Evolutionary conservation across 805 yeast species (phyloP).

Genomic region (Cephaloascus albidus): DNA sequence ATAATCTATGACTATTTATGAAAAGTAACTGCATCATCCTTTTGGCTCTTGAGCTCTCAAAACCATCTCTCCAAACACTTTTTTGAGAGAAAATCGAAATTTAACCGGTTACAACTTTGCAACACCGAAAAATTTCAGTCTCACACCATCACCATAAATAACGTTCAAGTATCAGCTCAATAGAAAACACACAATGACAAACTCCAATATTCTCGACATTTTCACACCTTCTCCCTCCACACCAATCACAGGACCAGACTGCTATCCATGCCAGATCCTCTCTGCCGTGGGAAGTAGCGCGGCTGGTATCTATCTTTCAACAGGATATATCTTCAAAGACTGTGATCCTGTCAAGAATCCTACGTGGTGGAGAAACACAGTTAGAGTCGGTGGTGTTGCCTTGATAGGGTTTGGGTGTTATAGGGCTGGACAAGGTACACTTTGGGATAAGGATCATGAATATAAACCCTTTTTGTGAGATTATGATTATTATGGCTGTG

Average conservation of each 20-base stretch:
- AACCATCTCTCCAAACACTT: too few relatives aligned
- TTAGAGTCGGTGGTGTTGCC: slow-evolving; percentile 44
- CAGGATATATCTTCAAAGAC: slow-evolving; percentile 45
- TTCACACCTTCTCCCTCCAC: slow-evolving; percentile 46
- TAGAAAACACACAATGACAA: too few relatives aligned
- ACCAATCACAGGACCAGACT: slow-evolving; percentile 29
- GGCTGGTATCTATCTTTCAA: slow-evolving; percentile 54
- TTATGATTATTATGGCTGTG: background rate
- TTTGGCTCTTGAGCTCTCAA: too few relatives aligned
- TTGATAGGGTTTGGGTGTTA: slow-evolving; percentile 49
- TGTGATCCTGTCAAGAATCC: slow-evolving; percentile 38
- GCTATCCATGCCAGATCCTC: slow-evolving; percentile 62
- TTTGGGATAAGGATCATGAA: slow-evolving; percentile 32
- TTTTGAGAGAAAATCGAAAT: too few relatives aligned
- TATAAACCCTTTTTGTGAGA: slow-evolving; percentile 3
- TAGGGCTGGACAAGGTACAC: slow-evolving; percentile 57
- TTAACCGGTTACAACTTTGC: too few relatives aligned
- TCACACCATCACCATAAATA: too few relatives aligned
- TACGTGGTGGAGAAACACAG: slow-evolving; percentile 50
- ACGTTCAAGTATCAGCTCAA: too few relatives aligned
- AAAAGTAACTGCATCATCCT: too few relatives aligned
- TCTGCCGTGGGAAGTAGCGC: slow-evolving; percentile 48
- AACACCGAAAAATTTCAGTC: too few relatives aligned
- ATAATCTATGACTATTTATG: too few relatives aligned
- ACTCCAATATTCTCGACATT: slow-evolving; percentile 42